These are phyloP conservation scores for Cadophora sp. DNA, from an alignment of 2,329 filamentous ascomycete genomes.

Conservation along the genomic window DNA sequence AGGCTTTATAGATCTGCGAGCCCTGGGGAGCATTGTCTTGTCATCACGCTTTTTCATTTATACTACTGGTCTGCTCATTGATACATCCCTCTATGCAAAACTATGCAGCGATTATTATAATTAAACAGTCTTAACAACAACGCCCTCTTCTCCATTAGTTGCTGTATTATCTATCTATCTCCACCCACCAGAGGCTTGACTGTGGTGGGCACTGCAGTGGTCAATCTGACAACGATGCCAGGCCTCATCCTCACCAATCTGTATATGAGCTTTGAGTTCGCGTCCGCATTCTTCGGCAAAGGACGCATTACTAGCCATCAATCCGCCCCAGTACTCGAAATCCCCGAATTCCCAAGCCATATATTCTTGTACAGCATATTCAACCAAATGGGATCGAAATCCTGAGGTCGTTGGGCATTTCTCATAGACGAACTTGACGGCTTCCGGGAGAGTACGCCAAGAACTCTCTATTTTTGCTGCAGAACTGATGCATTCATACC, in stretches of 20 bases:
- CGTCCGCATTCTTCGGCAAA: not conserved
- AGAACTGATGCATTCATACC: not conserved
- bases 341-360: not conserved
- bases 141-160: too few species aligned
- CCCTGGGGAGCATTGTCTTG: too few species aligned
- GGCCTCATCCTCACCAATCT: not conserved
- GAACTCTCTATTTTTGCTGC: not conserved
- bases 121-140: too few species aligned
- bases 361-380: not conserved
- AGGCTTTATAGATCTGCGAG: too few species aligned
- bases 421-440: slow-evolving; percentile 2
- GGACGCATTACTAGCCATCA: not conserved
- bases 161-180: too few species aligned
- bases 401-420: not conserved
- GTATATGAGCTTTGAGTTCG: not conserved
- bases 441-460: not conserved
- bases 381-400: not conserved
- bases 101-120: too few species aligned
- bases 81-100: too few species aligned
- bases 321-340: not conserved
- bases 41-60: too few species aligned
- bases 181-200: too few species aligned
- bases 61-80: too few species aligned
- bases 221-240: too few species aligned
- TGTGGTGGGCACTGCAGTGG: too few species aligned